Conservation (phyloP, 139 green algal species). For the Chlorella sp. region DNA sequence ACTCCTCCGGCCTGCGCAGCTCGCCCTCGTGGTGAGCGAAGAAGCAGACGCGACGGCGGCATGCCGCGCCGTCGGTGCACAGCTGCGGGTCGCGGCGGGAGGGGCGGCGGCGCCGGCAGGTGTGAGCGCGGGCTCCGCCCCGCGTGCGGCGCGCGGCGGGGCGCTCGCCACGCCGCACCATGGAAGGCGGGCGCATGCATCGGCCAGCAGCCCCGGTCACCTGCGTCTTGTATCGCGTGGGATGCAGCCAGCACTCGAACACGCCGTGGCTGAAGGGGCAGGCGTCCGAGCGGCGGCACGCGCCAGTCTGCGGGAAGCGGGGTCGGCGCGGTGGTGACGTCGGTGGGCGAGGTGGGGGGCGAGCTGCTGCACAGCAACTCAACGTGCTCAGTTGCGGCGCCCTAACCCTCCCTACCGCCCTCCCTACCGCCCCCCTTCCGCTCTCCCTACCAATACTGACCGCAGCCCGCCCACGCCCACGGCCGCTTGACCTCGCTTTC, state of each 20-base stretch:
- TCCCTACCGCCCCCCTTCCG: too few species aligned
- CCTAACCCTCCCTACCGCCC: too few species aligned
- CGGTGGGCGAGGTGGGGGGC: not conserved
- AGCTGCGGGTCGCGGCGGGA: too few species aligned
- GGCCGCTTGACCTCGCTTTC: too few species aligned
- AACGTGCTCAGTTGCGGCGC: not conserved
- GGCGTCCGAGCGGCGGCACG: constrained; percentile 79
- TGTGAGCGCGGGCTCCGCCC: not conserved
- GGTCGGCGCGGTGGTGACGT: not conserved
- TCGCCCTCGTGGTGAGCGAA: constrained; percentile 92
- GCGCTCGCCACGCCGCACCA: too few species aligned
- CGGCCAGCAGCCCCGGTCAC: too few species aligned
- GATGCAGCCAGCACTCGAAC: constrained; percentile 98
- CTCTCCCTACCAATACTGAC: not conserved
- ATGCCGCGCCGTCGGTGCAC: constrained; percentile 90
- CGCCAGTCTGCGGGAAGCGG: constrained; percentile 58
- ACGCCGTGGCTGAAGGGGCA: constrained; percentile 95
- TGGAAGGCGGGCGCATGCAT: too few species aligned
- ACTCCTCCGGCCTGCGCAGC: constrained; percentile 71
- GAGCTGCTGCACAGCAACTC: not conserved
- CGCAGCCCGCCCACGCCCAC: not conserved
- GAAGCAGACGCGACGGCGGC: constrained; percentile 94
- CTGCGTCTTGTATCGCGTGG: constrained; percentile 87
- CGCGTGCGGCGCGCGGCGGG: too few species aligned
- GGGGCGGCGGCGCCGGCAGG: too few species aligned